Base-by-base conservation (phyloP, 2,329 filamentous ascomycete species). In the Lachnellula willkommii region DNA sequence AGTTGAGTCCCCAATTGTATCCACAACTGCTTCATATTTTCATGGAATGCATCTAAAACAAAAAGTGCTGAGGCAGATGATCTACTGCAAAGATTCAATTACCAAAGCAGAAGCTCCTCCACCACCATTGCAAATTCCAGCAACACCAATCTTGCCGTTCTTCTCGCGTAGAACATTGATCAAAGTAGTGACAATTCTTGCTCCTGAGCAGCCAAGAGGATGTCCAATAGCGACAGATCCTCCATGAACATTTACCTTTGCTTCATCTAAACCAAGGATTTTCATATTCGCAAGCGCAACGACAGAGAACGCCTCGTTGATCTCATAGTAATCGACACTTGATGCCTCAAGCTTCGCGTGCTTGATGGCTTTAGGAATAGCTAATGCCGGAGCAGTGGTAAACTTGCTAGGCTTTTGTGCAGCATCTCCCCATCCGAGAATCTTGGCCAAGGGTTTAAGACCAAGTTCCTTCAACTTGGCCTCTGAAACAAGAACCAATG, bases 261-360 rank as follows among this genome's bases (percentile, higher is more conserved):
- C 89, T 63, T 89, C 81, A 62, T 79, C 79, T 55, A 99, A 77
- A 60, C 79, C 81, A 42, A 99, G 84, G 54, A 97, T 74, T 83
- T 99, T 96, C 77, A 96, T 85, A 79, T 99, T 99, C 64, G 94
- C 92, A 52, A 99, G 82, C 40, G 94, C 90, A 61, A 99, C 94
- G 50, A 96, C 94, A 61, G 89, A 94, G 80, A 99, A 99, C 43
- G 94, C 94, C 80, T 99, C 94, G 79, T 99, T 99, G 80, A 99
- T 96, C 80, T 99, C 94, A 74, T 94, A 99, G 66, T 85, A 94
- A 69, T 97, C 93, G 56, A 99, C 81, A 57, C 89, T 80, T 61
- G 87, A 83, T 65, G 85, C 81, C 55, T 84, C 82, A 60, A 99
- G 77, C 60, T 89, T 89, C 59, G 94, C 94, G 75, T 99, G 93